phyloP scores from a whole-genome alignment of 1,284 basidiomycete species.

The Rhodofomes roseus region DNA sequence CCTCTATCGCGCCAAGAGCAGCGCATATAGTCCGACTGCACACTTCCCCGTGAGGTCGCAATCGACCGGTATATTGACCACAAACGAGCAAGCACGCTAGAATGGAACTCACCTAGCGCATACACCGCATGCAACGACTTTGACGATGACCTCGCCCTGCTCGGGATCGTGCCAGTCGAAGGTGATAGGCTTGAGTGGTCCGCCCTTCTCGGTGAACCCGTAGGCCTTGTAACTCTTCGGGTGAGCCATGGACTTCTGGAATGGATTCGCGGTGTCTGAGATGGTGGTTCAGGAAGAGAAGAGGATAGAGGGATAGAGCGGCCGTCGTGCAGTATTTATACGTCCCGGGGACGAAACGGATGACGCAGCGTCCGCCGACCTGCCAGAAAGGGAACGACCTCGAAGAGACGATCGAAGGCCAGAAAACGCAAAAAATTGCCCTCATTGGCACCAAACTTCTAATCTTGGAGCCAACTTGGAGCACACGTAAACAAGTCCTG shows the following conservation, averaged over 20 bases:
- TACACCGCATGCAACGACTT: slow-evolving; percentile 25
- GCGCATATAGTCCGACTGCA: background rate
- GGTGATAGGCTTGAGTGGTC: slow-evolving; percentile 15
- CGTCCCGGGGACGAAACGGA: background rate
- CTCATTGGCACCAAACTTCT: too few species aligned
- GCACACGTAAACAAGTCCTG: too few species aligned
- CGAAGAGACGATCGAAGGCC: too few species aligned
- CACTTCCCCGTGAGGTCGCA: background rate
- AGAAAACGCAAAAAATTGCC: too few species aligned
- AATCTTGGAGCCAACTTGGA: too few species aligned
- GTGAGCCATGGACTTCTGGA: background rate
- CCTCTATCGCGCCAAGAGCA: background rate
- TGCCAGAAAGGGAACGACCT: too few species aligned
- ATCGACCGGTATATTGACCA: too few species aligned
- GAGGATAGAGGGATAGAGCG: background rate
- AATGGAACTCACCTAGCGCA: slow-evolving; percentile 19
- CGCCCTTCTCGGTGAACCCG: slow-evolving; percentile 21
- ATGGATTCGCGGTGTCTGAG: background rate
- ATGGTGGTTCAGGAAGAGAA: background rate
- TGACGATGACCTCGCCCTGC: slow-evolving; percentile 23
- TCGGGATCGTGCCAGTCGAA: slow-evolving; percentile 23
- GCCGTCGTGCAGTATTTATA: background rate
- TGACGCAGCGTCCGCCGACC: background rate
- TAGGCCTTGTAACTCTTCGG: slow-evolving; percentile 24
- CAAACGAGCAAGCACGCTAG: too few species aligned